Conservation (phyloP, 305 asterid species). For the Solanum hybrid region DNA sequence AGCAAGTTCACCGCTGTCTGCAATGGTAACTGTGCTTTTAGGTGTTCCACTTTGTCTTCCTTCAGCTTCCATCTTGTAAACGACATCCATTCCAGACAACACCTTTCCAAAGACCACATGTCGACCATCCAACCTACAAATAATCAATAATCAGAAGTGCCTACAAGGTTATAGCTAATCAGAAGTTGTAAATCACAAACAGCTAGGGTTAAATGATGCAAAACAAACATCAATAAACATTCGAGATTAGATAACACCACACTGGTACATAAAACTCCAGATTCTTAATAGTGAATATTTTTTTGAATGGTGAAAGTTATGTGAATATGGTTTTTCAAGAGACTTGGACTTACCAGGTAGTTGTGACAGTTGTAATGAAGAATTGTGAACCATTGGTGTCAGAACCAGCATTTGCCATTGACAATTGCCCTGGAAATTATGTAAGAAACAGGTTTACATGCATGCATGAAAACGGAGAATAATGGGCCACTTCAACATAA, state of each 20-base stretch:
- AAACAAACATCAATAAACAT: neutral
- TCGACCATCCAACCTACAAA: slow-evolving; percentile 75
- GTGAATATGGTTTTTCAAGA: neutral
- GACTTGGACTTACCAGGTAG: slow-evolving; percentile 47
- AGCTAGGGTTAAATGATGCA: neutral
- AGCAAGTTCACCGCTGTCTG: slow-evolving; percentile 91
- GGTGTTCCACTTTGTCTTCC: slow-evolving; percentile 85
- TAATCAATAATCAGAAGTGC: neutral
- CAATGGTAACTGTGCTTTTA: slow-evolving; percentile 66
- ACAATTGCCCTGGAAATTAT: slow-evolving; percentile 26
- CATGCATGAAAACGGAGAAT: neutral
- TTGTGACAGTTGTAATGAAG: slow-evolving; percentile 61
- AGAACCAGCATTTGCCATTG: slow-evolving; percentile 56
- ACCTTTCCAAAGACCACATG: slow-evolving; percentile 97
- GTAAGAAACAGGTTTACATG: neutral
- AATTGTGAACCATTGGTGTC: slow-evolving; percentile 65
- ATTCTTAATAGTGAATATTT: neutral
- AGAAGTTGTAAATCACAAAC: neutral
- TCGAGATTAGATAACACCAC: neutral
- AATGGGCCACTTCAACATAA: neutral
- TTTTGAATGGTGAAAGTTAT: neutral
- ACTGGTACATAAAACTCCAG: neutral
- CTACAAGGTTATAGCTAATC: neutral
- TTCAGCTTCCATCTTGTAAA: slow-evolving; percentile 88
- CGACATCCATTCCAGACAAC: slow-evolving; percentile 91